Base-by-base conservation (phyloP, 129 eudicot species). In the Flaveria bidentis region DNA sequence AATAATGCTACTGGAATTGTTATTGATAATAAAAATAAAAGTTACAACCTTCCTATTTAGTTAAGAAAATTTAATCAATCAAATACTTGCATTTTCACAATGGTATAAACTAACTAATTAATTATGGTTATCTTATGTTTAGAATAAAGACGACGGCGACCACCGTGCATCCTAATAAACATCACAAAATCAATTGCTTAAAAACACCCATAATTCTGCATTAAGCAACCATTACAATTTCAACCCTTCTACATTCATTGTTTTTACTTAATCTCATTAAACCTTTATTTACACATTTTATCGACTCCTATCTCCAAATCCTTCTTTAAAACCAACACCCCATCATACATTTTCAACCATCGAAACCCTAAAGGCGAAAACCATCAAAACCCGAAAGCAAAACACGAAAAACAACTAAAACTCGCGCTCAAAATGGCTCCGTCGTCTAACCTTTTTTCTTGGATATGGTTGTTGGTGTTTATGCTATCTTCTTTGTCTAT, bases 111-210 rank as follows among this genome's bases (percentile, higher is more conserved):
- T 36, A 36, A 36, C 7, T 36, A 36, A 36, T 36, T 36, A 36
- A 36, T 36, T 36, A 36, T 36, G 41, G 41, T 36, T 36, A 36
- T 36, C 41, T 36, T 36, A 36, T 36, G 41, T 45, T 13, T 52
- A 73, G 26, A 45, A 65, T 73, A 73, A 45, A 55, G 75, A 67
- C 79, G 78, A 73, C 74, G 79, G 83, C 69, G 74, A 73, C 79
- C 79, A 80, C 75, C 83, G 83, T 73, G 63, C 45, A 25, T 65
- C 28, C 23, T 44, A 73, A 80, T 73, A 80, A 80, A 66, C 79
- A 74, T 66, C 15, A 80, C 39, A 44, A 53, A 55, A 73, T 80
- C 79, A 80, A 80, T 66, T 28, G 62, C 79, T 36, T 75, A 80
- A 73, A 67, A 67, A 80, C 75, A 80, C 75, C 60, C 47, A 15